These are phyloP conservation scores for Tylopilus sp. DNA, from an alignment of 768 basidiomycete species.

Conservation along the genomic window DNA sequence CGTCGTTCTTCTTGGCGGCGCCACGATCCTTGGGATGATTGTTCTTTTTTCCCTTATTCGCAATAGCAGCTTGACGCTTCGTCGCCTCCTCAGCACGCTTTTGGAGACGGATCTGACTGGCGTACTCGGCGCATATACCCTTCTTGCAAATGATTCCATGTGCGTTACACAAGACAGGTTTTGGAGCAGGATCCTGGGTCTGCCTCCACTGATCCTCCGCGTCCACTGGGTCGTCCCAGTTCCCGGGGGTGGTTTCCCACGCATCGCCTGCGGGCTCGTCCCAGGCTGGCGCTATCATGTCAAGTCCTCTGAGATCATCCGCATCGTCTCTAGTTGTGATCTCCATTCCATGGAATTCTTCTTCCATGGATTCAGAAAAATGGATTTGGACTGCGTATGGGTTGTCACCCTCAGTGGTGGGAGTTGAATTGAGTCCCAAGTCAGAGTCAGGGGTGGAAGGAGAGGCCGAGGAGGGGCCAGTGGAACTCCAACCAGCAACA, in stretches of 20 bases:
- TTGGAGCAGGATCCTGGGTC: neutral
- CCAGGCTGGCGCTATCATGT: constrained; percentile 26
- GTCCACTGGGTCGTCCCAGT: constrained; percentile 20
- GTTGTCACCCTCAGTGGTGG: constrained; percentile 24
- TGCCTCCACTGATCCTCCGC: constrained; percentile 24
- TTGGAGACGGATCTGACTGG: constrained; percentile 19
- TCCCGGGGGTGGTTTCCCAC: neutral
- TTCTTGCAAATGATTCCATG: constrained; percentile 36
- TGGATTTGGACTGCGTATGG: constrained; percentile 18
- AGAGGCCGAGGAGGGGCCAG: constrained; percentile 18
- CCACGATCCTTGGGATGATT: constrained; percentile 10
- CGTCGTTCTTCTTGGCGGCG: constrained; percentile 8
- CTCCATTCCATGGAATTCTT: constrained; percentile 26
- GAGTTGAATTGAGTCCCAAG: constrained; percentile 21
- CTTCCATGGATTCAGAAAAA: constrained; percentile 28
- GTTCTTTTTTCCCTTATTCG: constrained; percentile 23
- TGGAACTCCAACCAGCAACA: constrained; percentile 22
- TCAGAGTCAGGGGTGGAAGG: constrained; percentile 28
- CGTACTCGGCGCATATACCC: constrained; percentile 35
- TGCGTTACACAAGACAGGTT: constrained; percentile 25
- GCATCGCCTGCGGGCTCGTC: neutral
- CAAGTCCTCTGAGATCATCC: constrained; percentile 16
- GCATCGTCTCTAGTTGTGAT: constrained; percentile 16
- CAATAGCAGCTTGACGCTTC: constrained; percentile 12
- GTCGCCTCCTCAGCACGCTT: constrained; percentile 17